phyloP scores from a whole-genome alignment of 345 rosid genomes.

The Gossypium turneri region DNA sequence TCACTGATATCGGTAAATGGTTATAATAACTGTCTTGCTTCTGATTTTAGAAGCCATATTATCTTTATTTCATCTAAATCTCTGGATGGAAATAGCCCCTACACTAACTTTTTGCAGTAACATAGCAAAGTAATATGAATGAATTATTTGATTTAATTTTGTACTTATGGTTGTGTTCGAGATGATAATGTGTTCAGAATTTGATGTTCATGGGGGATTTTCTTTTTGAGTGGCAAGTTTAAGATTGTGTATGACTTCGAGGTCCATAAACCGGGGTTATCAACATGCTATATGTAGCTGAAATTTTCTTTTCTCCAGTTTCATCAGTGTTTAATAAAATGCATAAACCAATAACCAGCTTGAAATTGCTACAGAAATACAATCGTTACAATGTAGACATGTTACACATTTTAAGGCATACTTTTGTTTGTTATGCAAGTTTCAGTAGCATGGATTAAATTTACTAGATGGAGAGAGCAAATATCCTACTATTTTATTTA shows the following conservation, averaged over 20 bases:
- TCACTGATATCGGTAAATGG: neutral
- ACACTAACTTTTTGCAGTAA: neutral
- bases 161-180: neutral
- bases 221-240: neutral
- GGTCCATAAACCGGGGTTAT: neutral
- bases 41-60: neutral
- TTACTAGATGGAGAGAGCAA: neutral
- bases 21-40: neutral
- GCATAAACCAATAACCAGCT: neutral
- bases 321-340: neutral
- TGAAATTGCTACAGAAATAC: neutral
- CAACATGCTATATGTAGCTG: neutral
- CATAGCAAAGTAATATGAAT: neutral
- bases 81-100: neutral
- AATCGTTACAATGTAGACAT: neutral
- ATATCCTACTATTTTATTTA: neutral
- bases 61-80: neutral
- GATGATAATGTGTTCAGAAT: neutral
- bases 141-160: neutral
- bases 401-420: neutral
- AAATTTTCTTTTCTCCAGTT: neutral
- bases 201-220: neutral
- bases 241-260: neutral
- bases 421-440: neutral
- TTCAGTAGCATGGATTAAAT: neutral